phyloP scores from a whole-genome alignment of 306 rosid genomes.

The Fagus crenata region DNA sequence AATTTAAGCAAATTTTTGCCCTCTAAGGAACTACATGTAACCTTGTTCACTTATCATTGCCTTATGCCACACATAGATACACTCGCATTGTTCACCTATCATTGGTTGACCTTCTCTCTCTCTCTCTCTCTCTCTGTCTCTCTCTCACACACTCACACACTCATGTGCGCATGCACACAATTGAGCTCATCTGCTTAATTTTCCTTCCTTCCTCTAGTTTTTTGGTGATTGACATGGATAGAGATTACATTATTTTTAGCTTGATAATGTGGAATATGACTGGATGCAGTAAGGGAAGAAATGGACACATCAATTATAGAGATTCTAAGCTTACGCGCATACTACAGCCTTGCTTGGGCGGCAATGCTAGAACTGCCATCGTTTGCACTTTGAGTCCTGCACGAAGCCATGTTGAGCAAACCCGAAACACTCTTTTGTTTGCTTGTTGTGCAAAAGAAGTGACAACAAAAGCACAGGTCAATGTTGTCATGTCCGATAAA shows the following conservation, averaged over 20 bases:
- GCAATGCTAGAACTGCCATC: constrained; percentile 99
- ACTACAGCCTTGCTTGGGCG: constrained; percentile 95
- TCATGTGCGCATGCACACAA: neutral
- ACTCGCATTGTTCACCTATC: neutral
- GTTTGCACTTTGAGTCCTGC: constrained; percentile 98
- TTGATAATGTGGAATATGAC: constrained; percentile 25
- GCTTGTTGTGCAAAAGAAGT: constrained; percentile 99
- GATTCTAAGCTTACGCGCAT: constrained; percentile 97
- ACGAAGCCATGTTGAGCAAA: constrained; percentile 93
- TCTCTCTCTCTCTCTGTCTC: no score
- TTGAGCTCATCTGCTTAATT: constrained; percentile 1
- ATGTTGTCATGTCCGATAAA: constrained; percentile 98
- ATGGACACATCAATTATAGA: constrained; percentile 93
- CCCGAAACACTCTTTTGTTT: constrained; percentile 95
- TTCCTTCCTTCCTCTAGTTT: neutral
- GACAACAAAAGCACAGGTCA: constrained; percentile 95
- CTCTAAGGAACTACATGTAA: neutral
- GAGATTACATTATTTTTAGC: neutral
- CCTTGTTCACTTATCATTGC: neutral
- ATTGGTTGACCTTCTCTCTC: neutral
- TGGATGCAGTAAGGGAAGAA: constrained; percentile 81
- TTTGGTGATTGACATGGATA: neutral
- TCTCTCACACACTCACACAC: no score
- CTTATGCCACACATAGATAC: neutral
- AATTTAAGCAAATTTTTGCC: neutral